phyloP scores from a whole-genome alignment of 2,329 filamentous ascomycete species.

The Xylariaceae sp. region DNA sequence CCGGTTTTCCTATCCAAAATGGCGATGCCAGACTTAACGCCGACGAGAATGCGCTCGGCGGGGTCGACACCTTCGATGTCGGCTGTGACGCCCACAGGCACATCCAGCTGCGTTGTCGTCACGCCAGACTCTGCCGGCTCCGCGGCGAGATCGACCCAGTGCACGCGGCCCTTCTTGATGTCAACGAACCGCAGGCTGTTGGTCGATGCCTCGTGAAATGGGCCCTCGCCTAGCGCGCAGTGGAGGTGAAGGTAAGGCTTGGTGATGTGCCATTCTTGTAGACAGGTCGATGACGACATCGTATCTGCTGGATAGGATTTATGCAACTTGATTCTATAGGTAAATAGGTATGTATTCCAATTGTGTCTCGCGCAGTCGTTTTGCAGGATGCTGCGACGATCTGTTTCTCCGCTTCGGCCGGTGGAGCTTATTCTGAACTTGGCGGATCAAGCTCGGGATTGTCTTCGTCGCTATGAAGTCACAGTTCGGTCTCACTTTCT shows the following conservation, averaged over 20 bases:
- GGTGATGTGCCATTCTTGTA: conserved; percentile 49
- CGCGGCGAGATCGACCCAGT: conserved; percentile 62
- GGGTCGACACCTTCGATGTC: conserved; percentile 68
- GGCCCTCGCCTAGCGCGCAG: conserved; percentile 69
- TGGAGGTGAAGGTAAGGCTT: conserved; percentile 58
- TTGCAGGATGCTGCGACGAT: background rate
- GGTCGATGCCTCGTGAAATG: conserved; percentile 64
- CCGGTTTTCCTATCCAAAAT: conserved; percentile 63
- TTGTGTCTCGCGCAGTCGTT: background rate
- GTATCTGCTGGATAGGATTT: background rate
- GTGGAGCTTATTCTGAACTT: background rate
- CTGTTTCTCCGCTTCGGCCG: background rate
- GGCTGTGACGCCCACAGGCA: conserved; percentile 63
- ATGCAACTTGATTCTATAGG: background rate
- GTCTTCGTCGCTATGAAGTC: too few relatives aligned
- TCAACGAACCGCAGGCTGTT: conserved; percentile 75
- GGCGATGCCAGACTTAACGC: conserved; percentile 79
- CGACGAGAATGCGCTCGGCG: conserved; percentile 65
- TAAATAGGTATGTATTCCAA: background rate
- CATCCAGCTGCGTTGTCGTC: conserved; percentile 55
- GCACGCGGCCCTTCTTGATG: conserved; percentile 72
- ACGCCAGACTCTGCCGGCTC: conserved; percentile 63
- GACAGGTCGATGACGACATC: conserved; percentile 29
- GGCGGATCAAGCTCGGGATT: too few relatives aligned
- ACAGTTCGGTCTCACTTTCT: too few relatives aligned